Evolutionary conservation across 1,139 yeast genomes (phyloP), one percentile per base, ranked within the genome.

Genomic region (Nakaseomyces sp.): DNA sequence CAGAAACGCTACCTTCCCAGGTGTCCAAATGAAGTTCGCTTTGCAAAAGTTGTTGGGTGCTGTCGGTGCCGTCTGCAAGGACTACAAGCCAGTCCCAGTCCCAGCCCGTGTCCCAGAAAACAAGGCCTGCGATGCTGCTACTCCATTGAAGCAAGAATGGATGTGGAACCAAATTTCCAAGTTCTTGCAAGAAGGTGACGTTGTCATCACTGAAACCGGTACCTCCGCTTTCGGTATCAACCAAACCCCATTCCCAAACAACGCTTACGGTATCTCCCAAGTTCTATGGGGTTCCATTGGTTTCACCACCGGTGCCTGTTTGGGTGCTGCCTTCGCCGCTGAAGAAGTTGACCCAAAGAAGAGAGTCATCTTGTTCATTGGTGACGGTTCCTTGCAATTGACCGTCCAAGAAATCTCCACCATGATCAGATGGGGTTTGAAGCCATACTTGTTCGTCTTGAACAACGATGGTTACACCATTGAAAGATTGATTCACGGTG

Each of bases 281-380:
- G 93, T 85, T 40, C 72, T 86, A 60, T 86, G 93, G 89, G 95
- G 95, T 47, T 83, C 94, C 40, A 84, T 86, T 65, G 95, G 95
- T 58, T 86, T 71, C 72, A 78, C 95, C 26, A 86, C 84, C 40
- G 95, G 95, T 60, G 84, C 94, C 43, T 74, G 86, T 30, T 68
- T 81, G 49, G 95, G 95, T 66, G 95, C 95, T 25, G 81, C 81
- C 29, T 75, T 83, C 71, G 95, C 94, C 19, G 84, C 88, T 49
- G 78, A 77, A 58, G 95, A 86, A 64, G 58, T 80, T 43, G 80
- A 80, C 60, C 78, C 80, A 43, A 63, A 66, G 51, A 79, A 77
- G 65, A 76, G 95, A 71, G 93, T 83, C 48, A 74, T 84, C 52
- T 70, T 86, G 56, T 85, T 86, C 65, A 83, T 84, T 48, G 95